These are phyloP conservation scores for Amphibolis antarctica DNA, from an alignment of 106 monocot genomes.

Conservation along the genomic window DNA sequence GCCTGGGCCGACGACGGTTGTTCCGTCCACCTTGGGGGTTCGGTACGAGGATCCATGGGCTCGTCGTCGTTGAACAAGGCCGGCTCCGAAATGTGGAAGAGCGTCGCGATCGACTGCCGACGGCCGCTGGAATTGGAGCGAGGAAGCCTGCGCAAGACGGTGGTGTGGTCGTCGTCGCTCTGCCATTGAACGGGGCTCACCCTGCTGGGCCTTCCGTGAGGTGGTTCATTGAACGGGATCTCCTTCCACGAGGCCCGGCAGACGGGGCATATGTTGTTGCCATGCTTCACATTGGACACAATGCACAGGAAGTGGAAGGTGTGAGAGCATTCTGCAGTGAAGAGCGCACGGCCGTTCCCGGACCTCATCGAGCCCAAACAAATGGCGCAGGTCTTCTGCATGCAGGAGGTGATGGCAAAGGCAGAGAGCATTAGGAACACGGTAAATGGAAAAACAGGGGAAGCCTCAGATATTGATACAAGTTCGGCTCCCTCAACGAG, in stretches of 20 bases:
- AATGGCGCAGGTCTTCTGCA: conserved; percentile 74
- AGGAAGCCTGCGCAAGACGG: conserved; percentile 37
- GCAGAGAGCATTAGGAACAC: no score
- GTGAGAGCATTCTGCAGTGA: conserved; percentile 90
- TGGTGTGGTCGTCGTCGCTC: conserved; percentile 34
- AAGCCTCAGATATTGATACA: no score
- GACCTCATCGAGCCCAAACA: conserved; percentile 69
- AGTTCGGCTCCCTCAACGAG: no score
- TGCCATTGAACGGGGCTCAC: conserved; percentile 39
- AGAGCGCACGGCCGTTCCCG: conserved; percentile 68
- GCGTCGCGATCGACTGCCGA: conserved; percentile 9
- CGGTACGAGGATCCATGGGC: conserved; percentile 26
- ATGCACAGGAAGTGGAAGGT: conserved; percentile 93
- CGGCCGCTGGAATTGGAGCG: conserved; percentile 25
- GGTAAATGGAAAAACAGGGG: no score
- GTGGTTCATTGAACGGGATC: conserved; percentile 48
- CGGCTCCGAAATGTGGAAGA: conserved; percentile 35
- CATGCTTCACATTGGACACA: conserved; percentile 67
- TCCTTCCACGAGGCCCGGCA: conserved; percentile 94
- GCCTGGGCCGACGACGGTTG: background rate
- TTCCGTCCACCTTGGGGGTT: conserved; percentile 6
- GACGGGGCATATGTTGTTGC: conserved; percentile 63
- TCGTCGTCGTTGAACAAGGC: conserved; percentile 64
- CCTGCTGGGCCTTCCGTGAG: conserved; percentile 26
- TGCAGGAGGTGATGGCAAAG: conserved; percentile 7